Evolutionary conservation across 1,284 basidiomycete genomes (phyloP), one percentile per base, ranked within the genome.

Genomic region (Coniferiporia weirii): DNA sequence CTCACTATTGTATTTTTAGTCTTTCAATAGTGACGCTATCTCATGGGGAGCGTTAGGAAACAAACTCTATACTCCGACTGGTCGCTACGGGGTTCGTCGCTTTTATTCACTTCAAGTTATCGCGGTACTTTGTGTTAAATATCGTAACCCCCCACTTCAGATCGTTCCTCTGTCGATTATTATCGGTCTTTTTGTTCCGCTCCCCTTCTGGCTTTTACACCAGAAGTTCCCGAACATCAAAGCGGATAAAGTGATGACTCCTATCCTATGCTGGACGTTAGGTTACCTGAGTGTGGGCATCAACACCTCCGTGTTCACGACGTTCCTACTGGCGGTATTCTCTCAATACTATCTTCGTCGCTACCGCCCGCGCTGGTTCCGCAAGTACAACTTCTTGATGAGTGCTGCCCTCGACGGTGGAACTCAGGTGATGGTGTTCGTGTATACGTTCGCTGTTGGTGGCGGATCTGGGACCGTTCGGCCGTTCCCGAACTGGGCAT

Each of bases 31-130:
- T 49, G 71, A 67, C 38, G 76, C 78, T 7, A 72, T 80, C 47
- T 67, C 76, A 0, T 80, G 78, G 78, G 78, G 78, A 52, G 78
- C 76, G 1, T 71, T 79, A 19, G 76, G 72, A 40, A 74, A 74
- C 52, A 70, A 72, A 22, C 70, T 79, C 48, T 79, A 76, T 64
- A 70, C 69, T 0, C 71, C 72, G 0, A 69, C 70, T 5, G 70
- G 68, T 2, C 70, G 69, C 12, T 77, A 76, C 64, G 69, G 65
- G 34, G 60, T 65, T 48, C 32, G 55, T 19, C 63, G 71, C 54
- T 44, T 65, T 60, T 4, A n/a, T n/a, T n/a, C n/a, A 49, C 44
- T 54, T 15, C 27, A 27, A 27, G 12, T 45, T 34, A 19, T 12
- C 17, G 45, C 32, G n/a, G n/a, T n/a, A n/a, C n/a, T n/a, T n/a